Conservation (phyloP, 78 protist species). For the Parvularia atlantis region DNA sequence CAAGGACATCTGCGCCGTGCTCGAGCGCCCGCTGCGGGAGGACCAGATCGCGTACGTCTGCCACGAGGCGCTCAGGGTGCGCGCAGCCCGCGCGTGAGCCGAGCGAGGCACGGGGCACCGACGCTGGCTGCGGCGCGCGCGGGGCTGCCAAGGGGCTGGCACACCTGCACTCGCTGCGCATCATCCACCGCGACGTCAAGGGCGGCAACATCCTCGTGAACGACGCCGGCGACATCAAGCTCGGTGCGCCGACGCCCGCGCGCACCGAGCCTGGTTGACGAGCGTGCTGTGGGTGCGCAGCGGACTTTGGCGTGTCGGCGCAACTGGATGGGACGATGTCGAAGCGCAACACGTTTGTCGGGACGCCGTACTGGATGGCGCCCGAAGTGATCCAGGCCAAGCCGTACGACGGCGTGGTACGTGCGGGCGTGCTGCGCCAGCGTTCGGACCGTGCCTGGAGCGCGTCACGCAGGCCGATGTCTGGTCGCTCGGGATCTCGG, state of each 20-base stretch:
- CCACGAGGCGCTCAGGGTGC: slow-evolving; percentile 54
- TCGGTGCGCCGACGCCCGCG: slow-evolving; percentile 17
- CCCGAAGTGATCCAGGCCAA: too few relatives aligned
- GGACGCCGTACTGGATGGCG: slow-evolving; percentile 95
- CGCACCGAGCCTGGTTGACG: neutral
- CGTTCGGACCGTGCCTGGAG: too few relatives aligned
- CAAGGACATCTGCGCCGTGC: slow-evolving; percentile 32
- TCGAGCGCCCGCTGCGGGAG: slow-evolving; percentile 60
- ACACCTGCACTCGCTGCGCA: slow-evolving; percentile 39
- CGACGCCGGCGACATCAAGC: slow-evolving; percentile 50
- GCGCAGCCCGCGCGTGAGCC: neutral
- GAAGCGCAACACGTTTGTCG: slow-evolving; percentile 57
- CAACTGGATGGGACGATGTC: slow-evolving; percentile 7
- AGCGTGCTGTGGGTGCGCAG: neutral
- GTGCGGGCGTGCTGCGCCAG: too few relatives aligned
- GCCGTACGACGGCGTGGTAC: too few relatives aligned
- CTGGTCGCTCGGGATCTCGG: slow-evolving; percentile 70
- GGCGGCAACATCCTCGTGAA: slow-evolving; percentile 80
- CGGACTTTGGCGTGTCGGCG: slow-evolving; percentile 86
- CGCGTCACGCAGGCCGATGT: slow-evolving; percentile 58
- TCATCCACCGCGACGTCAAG: slow-evolving; percentile 89
- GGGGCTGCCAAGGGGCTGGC: slow-evolving; percentile 36
- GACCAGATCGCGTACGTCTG: slow-evolving; percentile 57
- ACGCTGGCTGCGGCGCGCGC: too few relatives aligned
- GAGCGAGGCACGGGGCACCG: too few relatives aligned